Evolutionary conservation across 352 stramenopile genomes (phyloP), one percentile per base, ranked within the genome.

Genomic region (Pythium vanterpoolii): DNA sequence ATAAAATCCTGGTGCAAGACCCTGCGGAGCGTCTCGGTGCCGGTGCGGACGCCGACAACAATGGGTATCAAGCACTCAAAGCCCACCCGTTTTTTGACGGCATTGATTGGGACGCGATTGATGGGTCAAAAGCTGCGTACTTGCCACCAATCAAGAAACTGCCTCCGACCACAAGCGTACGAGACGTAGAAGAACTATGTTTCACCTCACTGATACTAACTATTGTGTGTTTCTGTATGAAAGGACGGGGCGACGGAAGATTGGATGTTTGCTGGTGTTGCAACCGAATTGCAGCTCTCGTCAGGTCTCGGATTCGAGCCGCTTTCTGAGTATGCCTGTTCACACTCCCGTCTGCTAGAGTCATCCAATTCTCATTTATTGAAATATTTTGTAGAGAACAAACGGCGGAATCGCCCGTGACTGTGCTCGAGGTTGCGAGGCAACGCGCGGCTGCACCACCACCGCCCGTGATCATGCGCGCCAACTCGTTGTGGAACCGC

Each of bases 251-350:
- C 86, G n/a, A 93, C 82, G 4, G 83, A 93, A 61, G 86, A 95
- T 48, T 95, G 86, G 86, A 64, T 95, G 31, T 95, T 95, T 66
- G 86, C 86, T n/a, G 86, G 86, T 52, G 86, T 93, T 19, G 86
- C 86, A 8, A 95, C 86, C 19, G 86, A 95, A 60, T 56, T 95
- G 24, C 84, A 95, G 60, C 80, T 95, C 28, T 92, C 83, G 18
- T 95, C 86, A 26, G 86, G 86, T 26, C 71, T 95, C 19, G 75
- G 73, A 18, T 77, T 89, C 1, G 83, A 93, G 34, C 75, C 83
- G 7, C 63, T 79, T 48, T 47, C 54, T 23, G 54, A 62, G 54
- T 62, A 54, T 23, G 54, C 47, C 27, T 31, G 18, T 54, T 18
- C 21, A 16, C 45, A 19, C 26, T 42, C 31, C 26, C 19, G 28